These are phyloP conservation scores for Ammopiptanthus mongolicus DNA, from an alignment of 306 rosid species.

Conservation along the genomic window DNA sequence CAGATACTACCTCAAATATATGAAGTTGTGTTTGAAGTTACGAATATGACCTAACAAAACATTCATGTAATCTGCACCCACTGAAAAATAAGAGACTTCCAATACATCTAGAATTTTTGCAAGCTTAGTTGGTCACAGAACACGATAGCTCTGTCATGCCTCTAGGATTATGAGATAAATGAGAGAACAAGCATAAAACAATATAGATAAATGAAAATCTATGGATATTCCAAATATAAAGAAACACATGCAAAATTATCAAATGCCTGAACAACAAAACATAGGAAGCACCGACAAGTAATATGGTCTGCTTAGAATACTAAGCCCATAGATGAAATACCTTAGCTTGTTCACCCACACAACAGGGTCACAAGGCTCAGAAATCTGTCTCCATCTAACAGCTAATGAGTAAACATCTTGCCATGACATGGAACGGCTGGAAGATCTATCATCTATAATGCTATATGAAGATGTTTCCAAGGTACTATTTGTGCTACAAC, in stretches of 20 bases:
- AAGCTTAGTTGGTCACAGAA: background rate
- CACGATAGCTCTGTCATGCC: background rate
- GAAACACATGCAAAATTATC: background rate
- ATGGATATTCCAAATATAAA: background rate
- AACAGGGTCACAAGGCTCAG: constrained; percentile 94
- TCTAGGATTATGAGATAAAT: background rate
- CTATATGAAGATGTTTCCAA: constrained; percentile 50
- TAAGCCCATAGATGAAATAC: constrained; percentile 37
- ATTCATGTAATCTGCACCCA: no score
- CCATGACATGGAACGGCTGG: constrained; percentile 66
- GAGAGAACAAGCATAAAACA: background rate
- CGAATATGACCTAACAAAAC: no score
- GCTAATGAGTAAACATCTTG: constrained; percentile 75
- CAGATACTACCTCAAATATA: no score
- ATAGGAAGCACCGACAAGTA: background rate
- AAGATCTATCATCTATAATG: constrained; percentile 59
- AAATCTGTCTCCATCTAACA: constrained; percentile 90
- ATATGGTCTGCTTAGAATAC: background rate
- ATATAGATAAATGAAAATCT: constrained; percentile 5
- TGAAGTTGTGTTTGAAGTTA: no score
- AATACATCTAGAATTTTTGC: background rate
- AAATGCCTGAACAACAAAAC: constrained; percentile 11
- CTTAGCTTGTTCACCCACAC: constrained; percentile 92
- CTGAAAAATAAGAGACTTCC: background rate
- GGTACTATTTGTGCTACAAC: constrained; percentile 80